These are phyloP conservation scores for Arxiozyma slooffiae DNA, from an alignment of 1,139 yeast genomes.

Conservation along the genomic window DNA sequence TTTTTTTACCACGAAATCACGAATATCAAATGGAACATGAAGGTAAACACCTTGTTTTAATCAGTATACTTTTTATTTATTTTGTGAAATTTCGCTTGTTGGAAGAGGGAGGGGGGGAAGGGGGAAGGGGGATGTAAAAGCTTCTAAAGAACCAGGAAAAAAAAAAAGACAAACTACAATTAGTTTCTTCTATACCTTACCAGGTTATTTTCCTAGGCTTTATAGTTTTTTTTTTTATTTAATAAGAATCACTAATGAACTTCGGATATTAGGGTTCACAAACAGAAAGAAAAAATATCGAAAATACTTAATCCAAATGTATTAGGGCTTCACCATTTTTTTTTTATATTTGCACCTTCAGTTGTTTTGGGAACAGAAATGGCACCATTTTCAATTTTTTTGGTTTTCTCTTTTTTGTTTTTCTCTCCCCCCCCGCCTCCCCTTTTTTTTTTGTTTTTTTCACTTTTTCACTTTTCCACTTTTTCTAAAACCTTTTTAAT, in stretches of 20 bases:
- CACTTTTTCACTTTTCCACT: not conserved
- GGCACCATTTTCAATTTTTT: not conserved
- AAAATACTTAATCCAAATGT: too few species aligned
- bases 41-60: too few species aligned
- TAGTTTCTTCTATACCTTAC: not conserved
- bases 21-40: too few species aligned
- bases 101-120: not conserved
- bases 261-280: not conserved
- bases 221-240: too few species aligned
- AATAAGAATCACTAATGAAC: not conserved
- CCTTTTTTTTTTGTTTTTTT: too few species aligned
- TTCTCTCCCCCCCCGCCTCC: too few species aligned
- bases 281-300: not conserved
- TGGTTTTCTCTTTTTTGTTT: not conserved
- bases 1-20: not conserved
- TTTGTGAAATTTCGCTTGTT: not conserved
- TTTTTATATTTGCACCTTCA: not conserved
- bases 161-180: not conserved
- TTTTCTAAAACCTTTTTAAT: not conserved
- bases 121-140: too few species aligned
- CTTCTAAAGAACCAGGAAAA: too few species aligned
- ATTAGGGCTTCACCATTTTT: too few species aligned
- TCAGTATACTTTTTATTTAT: too few species aligned
- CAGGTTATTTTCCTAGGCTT: not conserved
- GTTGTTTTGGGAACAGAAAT: not conserved